Conservation (phyloP, 495 filamentous ascomycete species). For the Lineolata rhizophorae region DNA sequence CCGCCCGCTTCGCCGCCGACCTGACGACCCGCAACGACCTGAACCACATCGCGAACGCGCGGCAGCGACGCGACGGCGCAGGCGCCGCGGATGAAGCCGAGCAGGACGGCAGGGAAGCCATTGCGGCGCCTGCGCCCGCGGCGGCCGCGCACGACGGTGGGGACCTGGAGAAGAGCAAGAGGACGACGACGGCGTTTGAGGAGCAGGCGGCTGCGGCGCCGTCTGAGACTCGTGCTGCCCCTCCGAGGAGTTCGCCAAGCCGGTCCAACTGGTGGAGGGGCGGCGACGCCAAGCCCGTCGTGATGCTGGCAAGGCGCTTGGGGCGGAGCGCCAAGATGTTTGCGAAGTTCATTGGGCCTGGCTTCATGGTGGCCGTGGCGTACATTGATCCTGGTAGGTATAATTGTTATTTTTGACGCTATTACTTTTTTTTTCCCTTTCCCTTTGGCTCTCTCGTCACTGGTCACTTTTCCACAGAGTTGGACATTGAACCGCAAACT, state of each 20-base stretch:
- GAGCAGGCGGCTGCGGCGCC: not conserved
- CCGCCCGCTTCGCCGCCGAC: constrained; percentile 28
- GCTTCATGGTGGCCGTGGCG: constrained; percentile 63
- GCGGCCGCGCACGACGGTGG: not conserved
- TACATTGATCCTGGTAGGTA: constrained; percentile 50
- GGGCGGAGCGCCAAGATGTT: no score
- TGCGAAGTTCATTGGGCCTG: constrained; percentile 63
- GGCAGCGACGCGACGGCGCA: constrained; percentile 20
- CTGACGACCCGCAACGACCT: constrained; percentile 34
- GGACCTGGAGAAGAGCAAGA: not conserved
- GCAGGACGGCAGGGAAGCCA: no score
- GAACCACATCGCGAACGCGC: constrained; percentile 32
- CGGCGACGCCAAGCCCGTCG: not conserved
- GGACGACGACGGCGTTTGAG: not conserved
- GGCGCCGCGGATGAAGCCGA: constrained; percentile 11
- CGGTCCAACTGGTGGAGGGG: no score
- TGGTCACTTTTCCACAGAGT: not conserved
- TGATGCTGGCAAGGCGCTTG: no score
- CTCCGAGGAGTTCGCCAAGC: no score
- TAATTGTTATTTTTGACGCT: no score
- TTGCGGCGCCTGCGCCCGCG: constrained; percentile 6
- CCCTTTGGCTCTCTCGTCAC: no score
- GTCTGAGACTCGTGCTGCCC: no score
- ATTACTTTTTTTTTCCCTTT: no score
- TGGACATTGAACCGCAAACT: no score